Evolutionary conservation across 768 basidiomycete genomes (phyloP).

Genomic region (Sarcodon sp.): DNA sequence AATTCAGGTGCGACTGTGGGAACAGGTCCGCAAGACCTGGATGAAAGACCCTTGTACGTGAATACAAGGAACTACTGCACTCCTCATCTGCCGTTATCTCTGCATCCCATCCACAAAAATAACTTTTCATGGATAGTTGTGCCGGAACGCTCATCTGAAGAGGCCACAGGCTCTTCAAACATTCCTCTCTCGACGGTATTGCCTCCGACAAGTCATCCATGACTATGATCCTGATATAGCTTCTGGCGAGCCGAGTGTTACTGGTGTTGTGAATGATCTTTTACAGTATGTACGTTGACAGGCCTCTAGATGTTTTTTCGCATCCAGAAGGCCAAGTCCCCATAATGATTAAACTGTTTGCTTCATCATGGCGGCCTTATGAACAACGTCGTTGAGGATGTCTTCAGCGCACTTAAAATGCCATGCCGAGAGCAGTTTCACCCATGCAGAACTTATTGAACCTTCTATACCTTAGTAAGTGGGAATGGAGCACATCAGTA

Average conservation of each 20-base stretch:
- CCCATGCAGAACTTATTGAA: conserved; percentile 84
- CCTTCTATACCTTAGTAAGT: conserved; percentile 42
- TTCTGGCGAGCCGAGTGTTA: conserved; percentile 71
- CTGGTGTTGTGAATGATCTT: conserved; percentile 74
- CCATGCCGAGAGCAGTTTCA: conserved; percentile 95
- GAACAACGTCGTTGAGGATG: conserved; percentile 94
- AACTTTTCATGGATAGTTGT: conserved; percentile 96
- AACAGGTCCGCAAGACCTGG: too few relatives aligned
- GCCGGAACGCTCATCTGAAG: conserved; percentile 97
- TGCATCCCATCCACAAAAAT: conserved; percentile 84
- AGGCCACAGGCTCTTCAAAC: conserved; percentile 96
- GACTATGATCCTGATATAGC: conserved; percentile 92
- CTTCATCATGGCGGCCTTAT: conserved; percentile 81
- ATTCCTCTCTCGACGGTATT: conserved; percentile 68
- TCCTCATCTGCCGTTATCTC: conserved; percentile 98
- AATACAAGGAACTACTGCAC: conserved; percentile 97
- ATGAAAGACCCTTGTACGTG: conserved; percentile 98
- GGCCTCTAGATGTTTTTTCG: conserved; percentile 87
- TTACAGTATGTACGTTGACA: conserved; percentile 94
- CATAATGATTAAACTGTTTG: conserved; percentile 85
- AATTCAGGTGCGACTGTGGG: too few relatives aligned
- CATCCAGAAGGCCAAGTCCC: conserved; percentile 84
- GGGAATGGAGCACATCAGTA: conserved; percentile 33
- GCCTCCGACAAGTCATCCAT: conserved; percentile 88
- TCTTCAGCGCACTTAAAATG: conserved; percentile 90